A percentile compares a stretch with the other conserved stretches of the same genome.
phyloP scores from a whole-genome alignment of 2,329 filamentous ascomycete genomes.

The Colletotrichum theobromicola region DNA sequence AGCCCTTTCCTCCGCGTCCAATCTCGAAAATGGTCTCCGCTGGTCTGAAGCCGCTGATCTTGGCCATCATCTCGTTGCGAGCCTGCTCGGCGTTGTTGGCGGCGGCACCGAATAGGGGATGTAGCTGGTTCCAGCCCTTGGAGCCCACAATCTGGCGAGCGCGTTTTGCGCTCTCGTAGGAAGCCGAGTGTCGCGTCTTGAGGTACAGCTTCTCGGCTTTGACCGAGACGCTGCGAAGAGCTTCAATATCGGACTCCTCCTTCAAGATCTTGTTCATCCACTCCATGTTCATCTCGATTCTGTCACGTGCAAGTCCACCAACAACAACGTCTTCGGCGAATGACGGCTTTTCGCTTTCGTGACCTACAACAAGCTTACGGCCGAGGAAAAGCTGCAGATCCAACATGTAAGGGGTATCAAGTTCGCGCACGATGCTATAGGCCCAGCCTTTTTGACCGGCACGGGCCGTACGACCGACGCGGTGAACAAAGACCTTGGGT shows the following conservation, averaged over 20 bases:
- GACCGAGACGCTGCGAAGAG: constrained; percentile 73
- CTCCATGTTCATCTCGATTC: constrained; percentile 78
- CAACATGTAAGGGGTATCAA: constrained; percentile 88
- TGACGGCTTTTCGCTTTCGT: constrained; percentile 65
- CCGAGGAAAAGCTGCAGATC: constrained; percentile 95
- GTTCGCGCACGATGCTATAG: constrained; percentile 88
- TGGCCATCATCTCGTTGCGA: constrained; percentile 84
- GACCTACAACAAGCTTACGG: constrained; percentile 80
- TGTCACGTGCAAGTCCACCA: constrained; percentile 74
- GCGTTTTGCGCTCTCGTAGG: constrained; percentile 86
- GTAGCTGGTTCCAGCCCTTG: constrained; percentile 74
- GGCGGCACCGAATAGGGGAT: constrained; percentile 80
- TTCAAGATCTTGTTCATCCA: constrained; percentile 81
- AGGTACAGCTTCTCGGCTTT: constrained; percentile 96
- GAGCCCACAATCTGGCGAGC: constrained; percentile 78
- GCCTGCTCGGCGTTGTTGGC: constrained; percentile 70
- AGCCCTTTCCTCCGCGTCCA: constrained; percentile 71
- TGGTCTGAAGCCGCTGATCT: constrained; percentile 87
- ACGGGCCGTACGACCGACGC: constrained; percentile 93
- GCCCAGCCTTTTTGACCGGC: constrained; percentile 93
- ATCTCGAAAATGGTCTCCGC: constrained; percentile 97
- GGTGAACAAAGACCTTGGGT: constrained; percentile 95
- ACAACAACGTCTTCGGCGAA: constrained; percentile 86
- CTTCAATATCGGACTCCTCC: constrained; percentile 75
- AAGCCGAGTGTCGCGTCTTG: constrained; percentile 88